A percentile compares a stretch with the other conserved stretches of the same genome.
These are phyloP conservation scores for Schrenkiella parvula DNA, from an alignment of 345 rosid species.

Conservation along the genomic window DNA sequence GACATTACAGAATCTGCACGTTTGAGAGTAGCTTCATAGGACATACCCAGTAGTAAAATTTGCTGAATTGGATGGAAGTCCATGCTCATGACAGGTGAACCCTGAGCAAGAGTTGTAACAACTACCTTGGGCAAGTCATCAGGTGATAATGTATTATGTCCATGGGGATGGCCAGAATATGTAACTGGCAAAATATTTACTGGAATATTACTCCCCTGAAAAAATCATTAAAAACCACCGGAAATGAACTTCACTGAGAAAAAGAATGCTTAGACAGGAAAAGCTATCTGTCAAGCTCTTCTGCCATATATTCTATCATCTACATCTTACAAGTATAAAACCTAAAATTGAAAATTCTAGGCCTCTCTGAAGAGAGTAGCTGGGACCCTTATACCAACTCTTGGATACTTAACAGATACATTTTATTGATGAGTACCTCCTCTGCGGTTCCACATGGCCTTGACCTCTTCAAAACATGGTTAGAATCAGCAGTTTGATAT, in stretches of 20 bases:
- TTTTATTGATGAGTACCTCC: slow-evolving; percentile 44
- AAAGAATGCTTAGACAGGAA: background rate
- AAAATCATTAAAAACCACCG: slow-evolving; percentile 6
- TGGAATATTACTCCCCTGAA: slow-evolving; percentile 64
- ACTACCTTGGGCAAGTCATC: slow-evolving; percentile 78
- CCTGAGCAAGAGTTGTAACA: slow-evolving; percentile 57
- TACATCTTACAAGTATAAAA: background rate
- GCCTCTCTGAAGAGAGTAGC: background rate
- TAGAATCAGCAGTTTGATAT: slow-evolving; percentile 83
- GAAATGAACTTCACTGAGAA: background rate
- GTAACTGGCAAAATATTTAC: slow-evolving; percentile 65
- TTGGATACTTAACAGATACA: background rate
- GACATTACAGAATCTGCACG: background rate
- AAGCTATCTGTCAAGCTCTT: background rate
- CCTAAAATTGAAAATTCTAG: background rate
- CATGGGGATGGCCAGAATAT: slow-evolving; percentile 62
- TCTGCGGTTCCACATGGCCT: slow-evolving; percentile 68
- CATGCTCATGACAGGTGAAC: slow-evolving; percentile 79
- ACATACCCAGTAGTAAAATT: slow-evolving; percentile 72
- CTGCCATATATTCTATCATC: background rate
- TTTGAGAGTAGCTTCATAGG: background rate
- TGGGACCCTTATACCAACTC: background rate
- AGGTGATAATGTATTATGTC: slow-evolving; percentile 65
- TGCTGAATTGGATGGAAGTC: slow-evolving; percentile 85
- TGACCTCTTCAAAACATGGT: slow-evolving; percentile 63